phyloP scores from a whole-genome alignment of 1,284 basidiomycete species.

The Quambalaria eucalypti region DNA sequence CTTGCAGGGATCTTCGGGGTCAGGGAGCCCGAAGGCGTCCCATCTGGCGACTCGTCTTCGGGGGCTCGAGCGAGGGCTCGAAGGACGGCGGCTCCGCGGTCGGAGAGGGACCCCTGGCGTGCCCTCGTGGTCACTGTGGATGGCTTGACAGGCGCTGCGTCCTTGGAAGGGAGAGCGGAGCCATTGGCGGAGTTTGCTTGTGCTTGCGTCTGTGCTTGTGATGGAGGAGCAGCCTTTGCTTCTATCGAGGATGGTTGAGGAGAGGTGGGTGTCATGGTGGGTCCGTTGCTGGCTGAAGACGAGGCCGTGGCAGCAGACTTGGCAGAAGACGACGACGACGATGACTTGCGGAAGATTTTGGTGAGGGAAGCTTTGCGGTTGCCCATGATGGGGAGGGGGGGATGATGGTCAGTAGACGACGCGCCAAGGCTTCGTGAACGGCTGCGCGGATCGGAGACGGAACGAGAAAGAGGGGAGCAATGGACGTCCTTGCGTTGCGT shows the following conservation, averaged over 20 bases:
- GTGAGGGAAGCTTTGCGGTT: neutral
- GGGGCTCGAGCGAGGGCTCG: conserved; percentile 33
- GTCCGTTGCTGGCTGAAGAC: neutral
- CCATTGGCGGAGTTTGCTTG: neutral
- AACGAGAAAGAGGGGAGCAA: too few relatives aligned
- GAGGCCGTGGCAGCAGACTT: too few relatives aligned
- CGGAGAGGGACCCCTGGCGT: neutral
- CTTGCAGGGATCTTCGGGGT: neutral
- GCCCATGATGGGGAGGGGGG: neutral
- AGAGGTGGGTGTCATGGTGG: neutral
- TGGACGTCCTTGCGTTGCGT: too few relatives aligned
- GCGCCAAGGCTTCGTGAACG: too few relatives aligned
- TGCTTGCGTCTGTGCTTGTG: neutral
- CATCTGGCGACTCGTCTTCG: conserved; percentile 2
- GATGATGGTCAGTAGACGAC: too few relatives aligned
- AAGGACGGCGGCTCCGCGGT: conserved; percentile 43
- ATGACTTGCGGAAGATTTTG: neutral
- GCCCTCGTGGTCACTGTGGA: neutral
- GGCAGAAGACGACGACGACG: neutral
- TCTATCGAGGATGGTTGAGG: neutral
- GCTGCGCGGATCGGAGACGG: too few relatives aligned
- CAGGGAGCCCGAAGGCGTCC: neutral
- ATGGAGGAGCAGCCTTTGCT: neutral
- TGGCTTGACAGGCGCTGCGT: neutral
- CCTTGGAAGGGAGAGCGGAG: neutral